phyloP scores from a whole-genome alignment of 2,329 filamentous ascomycete genomes.

The Aspergillus pseudotamarii region DNA sequence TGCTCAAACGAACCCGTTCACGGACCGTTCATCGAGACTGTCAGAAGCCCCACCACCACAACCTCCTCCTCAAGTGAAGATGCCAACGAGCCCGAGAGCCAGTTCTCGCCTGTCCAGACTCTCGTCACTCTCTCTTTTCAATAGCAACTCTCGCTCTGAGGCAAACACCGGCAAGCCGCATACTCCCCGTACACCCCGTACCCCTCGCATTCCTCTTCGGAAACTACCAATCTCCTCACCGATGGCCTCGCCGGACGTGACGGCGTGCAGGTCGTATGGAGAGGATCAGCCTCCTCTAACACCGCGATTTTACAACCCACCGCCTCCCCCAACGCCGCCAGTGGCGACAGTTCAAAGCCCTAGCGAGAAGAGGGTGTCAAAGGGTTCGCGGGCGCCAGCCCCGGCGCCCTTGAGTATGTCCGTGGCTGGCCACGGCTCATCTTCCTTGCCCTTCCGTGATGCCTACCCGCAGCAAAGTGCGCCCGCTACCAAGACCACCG shows the following conservation, averaged over 20 bases:
- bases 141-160: constrained; percentile 42
- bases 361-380: constrained; percentile 23
- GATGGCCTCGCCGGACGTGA: constrained; percentile 49
- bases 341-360: constrained; percentile 39
- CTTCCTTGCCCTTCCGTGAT: constrained; percentile 48
- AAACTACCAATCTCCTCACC: constrained; percentile 62
- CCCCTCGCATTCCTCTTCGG: constrained; percentile 48
- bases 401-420: constrained; percentile 37
- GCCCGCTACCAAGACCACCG: constrained; percentile 53
- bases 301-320: constrained; percentile 59
- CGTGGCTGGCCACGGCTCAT: constrained; percentile 32
- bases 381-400: constrained; percentile 22
- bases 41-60: constrained; percentile 29
- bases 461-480: constrained; percentile 47
- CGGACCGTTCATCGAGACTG: constrained; percentile 30
- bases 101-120: constrained; percentile 43
- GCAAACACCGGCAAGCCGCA: constrained; percentile 47
- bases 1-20: constrained; percentile 30
- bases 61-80: constrained; percentile 17
- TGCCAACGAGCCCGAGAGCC: constrained; percentile 34
- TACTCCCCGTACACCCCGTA: constrained; percentile 47
- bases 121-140: constrained; percentile 46
- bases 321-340: constrained; percentile 53
- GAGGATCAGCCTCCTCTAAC: constrained; percentile 59
- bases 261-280: constrained; percentile 46